phyloP scores from a whole-genome alignment of 352 stramenopile species.

The Nothophytophthora sp. region DNA sequence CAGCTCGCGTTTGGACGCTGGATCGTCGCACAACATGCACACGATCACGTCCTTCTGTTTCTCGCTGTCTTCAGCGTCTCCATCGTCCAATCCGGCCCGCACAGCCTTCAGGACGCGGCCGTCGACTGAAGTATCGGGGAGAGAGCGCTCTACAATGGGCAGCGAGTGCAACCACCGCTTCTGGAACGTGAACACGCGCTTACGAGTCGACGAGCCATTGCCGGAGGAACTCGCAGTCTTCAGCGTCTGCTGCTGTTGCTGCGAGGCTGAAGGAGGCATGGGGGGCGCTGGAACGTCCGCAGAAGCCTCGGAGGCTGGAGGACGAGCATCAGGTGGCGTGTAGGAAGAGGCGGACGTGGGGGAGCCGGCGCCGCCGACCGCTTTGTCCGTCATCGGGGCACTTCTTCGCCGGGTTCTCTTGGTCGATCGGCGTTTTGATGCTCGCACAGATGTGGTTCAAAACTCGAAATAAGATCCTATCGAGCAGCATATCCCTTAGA shows the following conservation, averaged over 20 bases:
- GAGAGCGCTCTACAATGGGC: constrained; percentile 74
- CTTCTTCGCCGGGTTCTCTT: too few species aligned
- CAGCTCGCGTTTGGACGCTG: constrained; percentile 47
- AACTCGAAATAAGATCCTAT: too few species aligned
- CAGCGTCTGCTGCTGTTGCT: constrained; percentile 13
- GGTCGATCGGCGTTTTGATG: too few species aligned
- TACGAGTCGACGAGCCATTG: constrained; percentile 26
- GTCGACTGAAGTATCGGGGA: constrained; percentile 38
- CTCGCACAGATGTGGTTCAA: too few species aligned
- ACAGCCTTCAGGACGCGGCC: constrained; percentile 27
- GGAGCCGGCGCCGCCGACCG: constrained; percentile 12
- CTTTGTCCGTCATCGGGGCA: constrained; percentile 25
- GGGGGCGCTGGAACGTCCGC: neutral
- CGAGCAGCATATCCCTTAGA: too few species aligned
- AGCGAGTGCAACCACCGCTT: constrained; percentile 79
- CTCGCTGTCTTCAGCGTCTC: constrained; percentile 15
- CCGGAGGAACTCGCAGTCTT: constrained; percentile 1
- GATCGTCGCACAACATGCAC: constrained; percentile 81
- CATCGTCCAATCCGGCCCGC: constrained; percentile 4
- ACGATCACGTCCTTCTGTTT: constrained; percentile 55
- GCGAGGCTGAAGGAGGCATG: neutral
- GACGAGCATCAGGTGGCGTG: constrained; percentile 6
- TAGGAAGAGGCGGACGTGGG: constrained; percentile 21
- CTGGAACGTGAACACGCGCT: constrained; percentile 83
- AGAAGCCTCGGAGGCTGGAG: constrained; percentile 6